Conservation (phyloP, 148 eudicot genomes). For the Polygonum aviculare region DNA sequence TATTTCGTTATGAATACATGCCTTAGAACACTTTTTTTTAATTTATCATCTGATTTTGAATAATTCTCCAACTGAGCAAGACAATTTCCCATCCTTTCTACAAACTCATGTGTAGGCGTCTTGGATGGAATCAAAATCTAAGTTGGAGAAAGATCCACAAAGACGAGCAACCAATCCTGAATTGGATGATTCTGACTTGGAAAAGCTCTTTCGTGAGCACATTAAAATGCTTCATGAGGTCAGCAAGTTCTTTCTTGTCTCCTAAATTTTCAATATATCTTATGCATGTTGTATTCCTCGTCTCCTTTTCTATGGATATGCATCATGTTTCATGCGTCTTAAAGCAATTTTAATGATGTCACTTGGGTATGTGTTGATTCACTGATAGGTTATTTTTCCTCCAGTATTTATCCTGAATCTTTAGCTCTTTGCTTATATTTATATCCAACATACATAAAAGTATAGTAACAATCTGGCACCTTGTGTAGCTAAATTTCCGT, state of each 20-base stretch:
- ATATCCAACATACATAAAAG: neutral
- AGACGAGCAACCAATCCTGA: conserved; percentile 71
- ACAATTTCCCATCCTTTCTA: conserved; percentile 1
- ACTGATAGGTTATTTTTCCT: neutral
- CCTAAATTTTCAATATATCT: neutral
- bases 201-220: conserved; percentile 91
- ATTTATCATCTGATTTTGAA: neutral
- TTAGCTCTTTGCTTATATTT: neutral
- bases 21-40: neutral
- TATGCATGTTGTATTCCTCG: neutral
- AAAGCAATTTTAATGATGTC: neutral
- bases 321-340: neutral
- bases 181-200: conserved; percentile 81
- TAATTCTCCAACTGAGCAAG: conserved; percentile 3
- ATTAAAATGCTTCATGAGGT: conserved; percentile 85
- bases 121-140: conserved; percentile 86
- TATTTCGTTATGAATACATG: neutral
- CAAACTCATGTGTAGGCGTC: conserved; percentile 48
- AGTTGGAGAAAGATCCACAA: conserved; percentile 96
- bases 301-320: neutral
- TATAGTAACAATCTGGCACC: neutral
- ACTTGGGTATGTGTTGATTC: neutral
- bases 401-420: neutral
- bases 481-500: neutral
- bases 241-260: conserved; percentile 8